Percentiles rank a stretch among this genome's conserved stretches.
Conservation (phyloP, 495 filamentous ascomycete genomes). For the Talaromyces liani region DNA sequence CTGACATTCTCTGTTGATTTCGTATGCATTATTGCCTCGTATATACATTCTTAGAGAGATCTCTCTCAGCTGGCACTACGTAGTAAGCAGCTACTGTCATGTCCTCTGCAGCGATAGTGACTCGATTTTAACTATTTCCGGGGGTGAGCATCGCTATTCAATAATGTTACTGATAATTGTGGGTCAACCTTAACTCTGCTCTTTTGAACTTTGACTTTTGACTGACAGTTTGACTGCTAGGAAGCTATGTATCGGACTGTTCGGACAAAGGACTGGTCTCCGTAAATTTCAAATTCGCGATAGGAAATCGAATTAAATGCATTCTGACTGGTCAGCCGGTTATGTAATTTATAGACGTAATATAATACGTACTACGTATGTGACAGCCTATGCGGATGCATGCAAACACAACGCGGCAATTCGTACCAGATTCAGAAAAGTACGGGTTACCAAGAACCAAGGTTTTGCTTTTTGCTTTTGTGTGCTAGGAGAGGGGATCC, state of each 20-base stretch:
- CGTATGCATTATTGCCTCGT: neutral
- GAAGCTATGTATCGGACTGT: neutral
- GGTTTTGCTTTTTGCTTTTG: neutral
- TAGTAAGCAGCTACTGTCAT: neutral
- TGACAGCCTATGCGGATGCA: neutral
- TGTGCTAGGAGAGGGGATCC: neutral
- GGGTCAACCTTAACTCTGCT: neutral
- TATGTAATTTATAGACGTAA: neutral
- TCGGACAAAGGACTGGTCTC: neutral
- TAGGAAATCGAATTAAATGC: neutral
- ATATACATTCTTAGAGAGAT: neutral
- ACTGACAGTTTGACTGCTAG: neutral
- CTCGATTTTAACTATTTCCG: neutral
- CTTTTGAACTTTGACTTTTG: neutral
- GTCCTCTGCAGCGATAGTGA: neutral
- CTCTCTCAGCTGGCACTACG: neutral
- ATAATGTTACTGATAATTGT: neutral
- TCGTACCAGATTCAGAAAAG: neutral
- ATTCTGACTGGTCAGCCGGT: neutral
- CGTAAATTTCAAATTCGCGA: neutral
- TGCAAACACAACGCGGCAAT: neutral
- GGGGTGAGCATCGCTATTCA: neutral
- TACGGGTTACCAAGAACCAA: neutral
- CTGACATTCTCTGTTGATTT: neutral
- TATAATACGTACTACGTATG: too few species aligned